Conservation (phyloP, 179 eudicot genomes). For the Carnegiea gigantea region DNA sequence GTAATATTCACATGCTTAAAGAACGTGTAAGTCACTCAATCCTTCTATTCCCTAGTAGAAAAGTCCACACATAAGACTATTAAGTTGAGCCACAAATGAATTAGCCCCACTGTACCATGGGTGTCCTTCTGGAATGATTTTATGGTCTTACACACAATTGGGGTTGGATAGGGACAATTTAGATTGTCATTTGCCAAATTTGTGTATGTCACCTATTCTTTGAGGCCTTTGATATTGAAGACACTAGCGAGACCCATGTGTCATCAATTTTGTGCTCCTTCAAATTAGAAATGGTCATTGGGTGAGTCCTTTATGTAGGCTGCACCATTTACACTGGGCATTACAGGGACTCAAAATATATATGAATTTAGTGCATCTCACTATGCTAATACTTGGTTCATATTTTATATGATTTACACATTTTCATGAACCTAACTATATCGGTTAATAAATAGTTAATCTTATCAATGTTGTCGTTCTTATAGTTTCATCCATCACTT, state of each 20-base stretch:
- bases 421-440: too few species aligned
- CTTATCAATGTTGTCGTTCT: too few species aligned
- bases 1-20: not conserved
- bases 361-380: too few species aligned
- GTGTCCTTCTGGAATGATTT: not conserved
- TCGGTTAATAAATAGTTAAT: too few species aligned
- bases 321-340: too few species aligned
- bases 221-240: conserved; percentile 27
- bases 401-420: too few species aligned
- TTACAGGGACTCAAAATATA: too few species aligned
- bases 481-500: too few species aligned
- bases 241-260: conserved; percentile 29
- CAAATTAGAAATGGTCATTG: not conserved
- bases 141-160: not conserved
- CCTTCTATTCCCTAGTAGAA: not conserved
- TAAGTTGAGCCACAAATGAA: not conserved
- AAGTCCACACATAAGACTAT: not conserved
- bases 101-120: not conserved
- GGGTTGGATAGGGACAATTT: conserved; percentile 13
- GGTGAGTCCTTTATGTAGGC: not conserved
- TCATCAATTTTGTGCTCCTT: conserved; percentile 27
- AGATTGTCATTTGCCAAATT: conserved; percentile 27
- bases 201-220: conserved; percentile 39
- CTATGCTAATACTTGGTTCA: too few species aligned
- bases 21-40: not conserved